Evolutionary conservation across 257 asterid species (phyloP), one percentile per base, ranked within the genome.

Genomic region (Agastache rugosa): DNA sequence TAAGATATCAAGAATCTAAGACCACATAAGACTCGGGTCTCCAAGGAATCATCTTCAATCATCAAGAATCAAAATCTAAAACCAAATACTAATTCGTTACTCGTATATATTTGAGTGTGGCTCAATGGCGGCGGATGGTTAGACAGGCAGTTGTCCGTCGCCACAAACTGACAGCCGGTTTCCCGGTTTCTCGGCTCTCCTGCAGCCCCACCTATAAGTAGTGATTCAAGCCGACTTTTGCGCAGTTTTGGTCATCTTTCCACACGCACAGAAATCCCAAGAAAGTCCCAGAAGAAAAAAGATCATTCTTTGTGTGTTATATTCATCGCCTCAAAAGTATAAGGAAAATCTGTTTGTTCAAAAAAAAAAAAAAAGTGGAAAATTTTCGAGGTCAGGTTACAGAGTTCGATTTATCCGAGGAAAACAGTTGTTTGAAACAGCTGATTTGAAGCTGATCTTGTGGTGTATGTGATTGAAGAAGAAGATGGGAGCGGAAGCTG

Each of bases 401-500:
- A 17, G 72, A 42, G 59, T 63, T 56, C 39, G 19, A 69, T 37
- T 60, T 56, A 16, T 20, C 17, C 31, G 11, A 64, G 66, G 11
- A 75, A 23, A 31, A 9, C 7, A 58, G 41, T 42, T 22, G 34
- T 27, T 53, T n/a, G 60, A 12, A 12, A 35, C 29, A 35, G 37
- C 12, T 66, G 39, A 20, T 60, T n/a, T 9, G 15, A 3, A 22
- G 67, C 53, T 23, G 69, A 44, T 47, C 22, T 50, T 15, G 9
- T 59, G 17, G 61, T 60, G 77, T 71, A 68, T 78, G 77, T 66
- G 79, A 67, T 75, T 44, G 67, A 41, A 41, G 58, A 45, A 51
- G 58, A 77, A 54, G 68, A 88, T 87, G 93, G 90, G 87, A 86
- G 97, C 90, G 51, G 96, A 87, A 75, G 80, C 88, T 45, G 88